Evolutionary conservation across 2,329 filamentous ascomycete species (phyloP).

Genomic region (Cyclaneusma minus): DNA sequence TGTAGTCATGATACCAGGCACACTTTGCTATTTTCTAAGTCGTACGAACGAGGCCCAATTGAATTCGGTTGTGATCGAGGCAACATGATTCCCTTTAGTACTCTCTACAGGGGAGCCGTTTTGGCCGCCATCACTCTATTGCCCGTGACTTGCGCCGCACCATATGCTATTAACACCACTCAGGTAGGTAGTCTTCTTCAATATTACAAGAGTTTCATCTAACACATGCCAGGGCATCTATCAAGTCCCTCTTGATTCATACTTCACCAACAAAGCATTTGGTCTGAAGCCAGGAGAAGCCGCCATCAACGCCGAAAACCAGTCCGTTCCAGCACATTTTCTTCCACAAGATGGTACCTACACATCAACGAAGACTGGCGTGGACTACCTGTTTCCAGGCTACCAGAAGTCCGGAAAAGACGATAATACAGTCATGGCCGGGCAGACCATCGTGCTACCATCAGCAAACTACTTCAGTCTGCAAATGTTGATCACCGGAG

Average conservation of each 20-base stretch:
- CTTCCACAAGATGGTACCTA: constrained; percentile 19
- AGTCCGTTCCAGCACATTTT: constrained; percentile 24
- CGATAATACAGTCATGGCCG: constrained; percentile 28
- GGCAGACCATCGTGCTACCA: constrained; percentile 23
- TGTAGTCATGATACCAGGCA: too few species aligned
- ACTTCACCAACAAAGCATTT: constrained; percentile 32
- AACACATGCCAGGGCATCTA: constrained; percentile 4
- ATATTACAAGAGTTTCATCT: background rate
- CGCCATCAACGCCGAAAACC: constrained; percentile 25
- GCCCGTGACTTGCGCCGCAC: too few species aligned
- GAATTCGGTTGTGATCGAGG: too few species aligned
- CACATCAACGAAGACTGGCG: constrained; percentile 24
- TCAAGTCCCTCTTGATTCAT: constrained; percentile 15
- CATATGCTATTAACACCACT: too few species aligned
- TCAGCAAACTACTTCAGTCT: constrained; percentile 23
- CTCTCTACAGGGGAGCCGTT: too few species aligned
- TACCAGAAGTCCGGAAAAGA: constrained; percentile 19
- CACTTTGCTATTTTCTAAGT: too few species aligned
- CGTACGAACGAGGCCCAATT: too few species aligned
- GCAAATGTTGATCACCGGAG: constrained; percentile 26
- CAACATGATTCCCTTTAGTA: too few species aligned
- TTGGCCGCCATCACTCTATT: too few species aligned
- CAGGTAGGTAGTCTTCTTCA: too few species aligned
- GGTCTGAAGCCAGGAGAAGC: constrained; percentile 27
- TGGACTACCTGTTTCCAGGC: constrained; percentile 25